Evolutionary conservation across 352 stramenopile species (phyloP).

Genomic region (Phytopythium mirpurense): DNA sequence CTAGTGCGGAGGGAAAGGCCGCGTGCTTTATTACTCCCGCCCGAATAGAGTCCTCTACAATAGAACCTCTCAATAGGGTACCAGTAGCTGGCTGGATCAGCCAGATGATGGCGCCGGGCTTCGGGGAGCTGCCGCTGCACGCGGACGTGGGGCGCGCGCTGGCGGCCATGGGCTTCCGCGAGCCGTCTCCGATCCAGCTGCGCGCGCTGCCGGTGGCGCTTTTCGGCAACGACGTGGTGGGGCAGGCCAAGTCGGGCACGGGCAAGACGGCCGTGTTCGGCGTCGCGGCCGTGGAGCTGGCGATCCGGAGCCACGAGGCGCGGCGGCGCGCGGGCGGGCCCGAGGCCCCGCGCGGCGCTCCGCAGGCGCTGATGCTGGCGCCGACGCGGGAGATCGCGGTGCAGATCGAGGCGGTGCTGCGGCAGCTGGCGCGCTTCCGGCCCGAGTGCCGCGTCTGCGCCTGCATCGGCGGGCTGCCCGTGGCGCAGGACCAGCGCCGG

Average conservation of each 20-base stretch:
- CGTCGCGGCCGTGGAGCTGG: slow-evolving; percentile 55
- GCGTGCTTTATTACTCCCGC: too few species aligned
- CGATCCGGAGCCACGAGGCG: slow-evolving; percentile 27
- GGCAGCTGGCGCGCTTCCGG: slow-evolving; percentile 39
- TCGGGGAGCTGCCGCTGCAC: slow-evolving; percentile 59
- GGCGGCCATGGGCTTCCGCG: slow-evolving; percentile 41
- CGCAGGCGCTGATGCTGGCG: slow-evolving; percentile 57
- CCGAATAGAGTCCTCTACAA: too few species aligned
- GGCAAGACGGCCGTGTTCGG: slow-evolving; percentile 82
- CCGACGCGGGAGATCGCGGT: slow-evolving; percentile 73
- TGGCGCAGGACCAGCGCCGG: slow-evolving; percentile 34
- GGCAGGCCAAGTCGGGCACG: slow-evolving; percentile 78
- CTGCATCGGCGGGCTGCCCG: slow-evolving; percentile 56
- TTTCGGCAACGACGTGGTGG: slow-evolving; percentile 78
- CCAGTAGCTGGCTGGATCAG: too few species aligned
- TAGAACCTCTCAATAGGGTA: too few species aligned
- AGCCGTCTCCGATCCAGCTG: slow-evolving; percentile 67
- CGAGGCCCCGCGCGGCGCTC: slow-evolving; percentile 11
- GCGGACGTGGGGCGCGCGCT: slow-evolving; percentile 44
- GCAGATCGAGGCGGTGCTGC: slow-evolving; percentile 68
- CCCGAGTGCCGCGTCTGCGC: slow-evolving; percentile 31
- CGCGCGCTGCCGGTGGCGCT: slow-evolving; percentile 62
- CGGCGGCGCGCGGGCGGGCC: background rate
- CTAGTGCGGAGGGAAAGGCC: too few species aligned
- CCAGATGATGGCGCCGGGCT: slow-evolving; percentile 23